phyloP scores from a whole-genome alignment of 306 rosid species.

The Calophaca sinica region DNA sequence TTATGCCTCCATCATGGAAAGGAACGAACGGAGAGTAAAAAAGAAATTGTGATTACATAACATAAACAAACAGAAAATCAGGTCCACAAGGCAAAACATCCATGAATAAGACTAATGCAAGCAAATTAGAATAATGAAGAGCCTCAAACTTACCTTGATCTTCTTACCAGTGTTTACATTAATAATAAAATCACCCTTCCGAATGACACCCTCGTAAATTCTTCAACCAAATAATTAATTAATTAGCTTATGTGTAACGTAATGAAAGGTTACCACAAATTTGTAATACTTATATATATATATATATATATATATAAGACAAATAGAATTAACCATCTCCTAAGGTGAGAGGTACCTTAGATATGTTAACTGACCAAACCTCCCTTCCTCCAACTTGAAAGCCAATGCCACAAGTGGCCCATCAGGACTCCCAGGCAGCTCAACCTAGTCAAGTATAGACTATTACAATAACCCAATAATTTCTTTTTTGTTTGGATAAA shows the following conservation, averaged over 20 bases:
- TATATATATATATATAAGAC: slow-evolving; percentile 19
- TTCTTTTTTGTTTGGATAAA: not conserved
- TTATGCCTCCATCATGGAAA: slow-evolving; percentile 11
- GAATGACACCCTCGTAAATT: slow-evolving; percentile 90
- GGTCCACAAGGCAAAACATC: slow-evolving; percentile 11
- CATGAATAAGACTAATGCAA: slow-evolving; percentile 4
- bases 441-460: slow-evolving; percentile 58
- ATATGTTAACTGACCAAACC: slow-evolving; percentile 93
- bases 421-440: slow-evolving; percentile 79
- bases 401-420: slow-evolving; percentile 98
- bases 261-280: slow-evolving; percentile 22
- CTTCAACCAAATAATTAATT: slow-evolving; percentile 51
- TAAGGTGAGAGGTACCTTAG: slow-evolving; percentile 64
- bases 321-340: slow-evolving; percentile 38
- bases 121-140: slow-evolving; percentile 26
- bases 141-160: slow-evolving; percentile 70
- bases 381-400: slow-evolving; percentile 96
- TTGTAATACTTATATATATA: slow-evolving; percentile 16
- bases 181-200: slow-evolving; percentile 89
- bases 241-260: slow-evolving; percentile 32
- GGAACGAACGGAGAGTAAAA: not conserved
- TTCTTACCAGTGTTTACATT: slow-evolving; percentile 92
- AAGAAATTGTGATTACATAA: not conserved
- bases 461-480: slow-evolving; percentile 37
- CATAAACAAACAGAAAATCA: slow-evolving; percentile 11